These are phyloP conservation scores for Martiniozyma abietophila DNA, from an alignment of 805 yeast genomes.

Conservation along the genomic window DNA sequence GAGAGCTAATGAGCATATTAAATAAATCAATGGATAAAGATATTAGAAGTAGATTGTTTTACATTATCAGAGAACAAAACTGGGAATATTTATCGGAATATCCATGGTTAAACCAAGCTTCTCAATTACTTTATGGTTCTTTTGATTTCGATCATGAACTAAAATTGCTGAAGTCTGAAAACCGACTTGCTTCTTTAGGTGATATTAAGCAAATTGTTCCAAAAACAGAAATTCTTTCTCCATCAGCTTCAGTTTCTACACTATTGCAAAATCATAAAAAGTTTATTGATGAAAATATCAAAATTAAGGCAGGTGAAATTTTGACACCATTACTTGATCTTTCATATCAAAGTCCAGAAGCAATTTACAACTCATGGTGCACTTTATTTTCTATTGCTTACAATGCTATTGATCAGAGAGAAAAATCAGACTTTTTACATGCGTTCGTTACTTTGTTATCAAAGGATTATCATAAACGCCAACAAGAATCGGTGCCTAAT, in stretches of 20 bases:
- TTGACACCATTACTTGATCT: conserved; percentile 68
- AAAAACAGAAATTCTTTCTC: conserved; percentile 8
- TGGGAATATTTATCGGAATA: conserved; percentile 95
- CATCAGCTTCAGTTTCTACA: conserved; percentile 10
- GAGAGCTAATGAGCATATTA: conserved; percentile 69
- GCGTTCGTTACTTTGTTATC: conserved; percentile 70
- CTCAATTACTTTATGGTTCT: conserved; percentile 76
- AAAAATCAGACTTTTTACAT: conserved; percentile 76
- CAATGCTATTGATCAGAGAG: conserved; percentile 64
- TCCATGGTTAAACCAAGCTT: conserved; percentile 91
- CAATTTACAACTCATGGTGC: conserved; percentile 79
- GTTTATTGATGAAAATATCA: conserved; percentile 19
- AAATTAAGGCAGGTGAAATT: conserved; percentile 48
- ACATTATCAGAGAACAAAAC: conserved; percentile 88
- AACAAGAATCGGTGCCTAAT: conserved; percentile 77
- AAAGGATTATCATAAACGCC: conserved; percentile 89
- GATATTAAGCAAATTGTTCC: conserved; percentile 31
- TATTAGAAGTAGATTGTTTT: conserved; percentile 68
- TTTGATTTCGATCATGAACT: conserved; percentile 45
- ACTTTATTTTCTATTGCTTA: conserved; percentile 76
- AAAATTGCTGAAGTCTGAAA: conserved; percentile 37
- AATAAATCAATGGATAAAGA: conserved; percentile 71
- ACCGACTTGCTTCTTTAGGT: conserved; percentile 44
- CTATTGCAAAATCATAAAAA: conserved; percentile 18
- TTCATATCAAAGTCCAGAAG: conserved; percentile 70